Evolutionary conservation across 768 basidiomycete species (phyloP).

Genomic region (Tulasnella sp.): DNA sequence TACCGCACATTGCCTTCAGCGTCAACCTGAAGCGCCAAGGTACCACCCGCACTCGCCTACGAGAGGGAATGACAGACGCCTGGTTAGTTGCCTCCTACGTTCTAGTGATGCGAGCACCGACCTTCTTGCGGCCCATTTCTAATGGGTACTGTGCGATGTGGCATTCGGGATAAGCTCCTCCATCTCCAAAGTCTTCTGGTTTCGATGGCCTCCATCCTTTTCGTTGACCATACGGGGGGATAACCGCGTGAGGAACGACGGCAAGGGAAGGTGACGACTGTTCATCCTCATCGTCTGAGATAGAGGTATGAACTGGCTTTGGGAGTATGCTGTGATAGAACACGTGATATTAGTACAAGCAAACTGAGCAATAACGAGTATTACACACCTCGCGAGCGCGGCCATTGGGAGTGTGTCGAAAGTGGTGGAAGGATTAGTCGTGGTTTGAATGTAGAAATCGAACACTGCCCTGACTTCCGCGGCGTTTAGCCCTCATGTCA

Average conservation of each 20-base stretch:
- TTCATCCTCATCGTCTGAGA: constrained; percentile 54
- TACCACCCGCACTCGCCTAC: constrained; percentile 83
- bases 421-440: no score
- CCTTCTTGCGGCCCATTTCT: constrained; percentile 93
- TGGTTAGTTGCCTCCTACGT: not conserved
- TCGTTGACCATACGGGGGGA: constrained; percentile 80
- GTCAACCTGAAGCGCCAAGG: constrained; percentile 92
- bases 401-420: no score
- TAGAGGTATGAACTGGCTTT: constrained; percentile 41
- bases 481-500: no score
- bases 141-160: constrained; percentile 95
- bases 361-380: no score
- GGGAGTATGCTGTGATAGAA: constrained; percentile 61
- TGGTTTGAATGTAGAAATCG: no score
- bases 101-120: constrained; percentile 25
- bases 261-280: constrained; percentile 24
- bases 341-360: no score
- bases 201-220: constrained; percentile 72
- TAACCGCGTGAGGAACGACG: constrained; percentile 27
- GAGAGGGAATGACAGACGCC: no score
- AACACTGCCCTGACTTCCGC: no score
- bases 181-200: constrained; percentile 80
- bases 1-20: constrained; percentile 93
- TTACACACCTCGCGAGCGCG: no score
- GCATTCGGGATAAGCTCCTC: constrained; percentile 87